phyloP scores from a whole-genome alignment of 2,329 filamentous ascomycete genomes.

The Colletotrichum musicola region DNA sequence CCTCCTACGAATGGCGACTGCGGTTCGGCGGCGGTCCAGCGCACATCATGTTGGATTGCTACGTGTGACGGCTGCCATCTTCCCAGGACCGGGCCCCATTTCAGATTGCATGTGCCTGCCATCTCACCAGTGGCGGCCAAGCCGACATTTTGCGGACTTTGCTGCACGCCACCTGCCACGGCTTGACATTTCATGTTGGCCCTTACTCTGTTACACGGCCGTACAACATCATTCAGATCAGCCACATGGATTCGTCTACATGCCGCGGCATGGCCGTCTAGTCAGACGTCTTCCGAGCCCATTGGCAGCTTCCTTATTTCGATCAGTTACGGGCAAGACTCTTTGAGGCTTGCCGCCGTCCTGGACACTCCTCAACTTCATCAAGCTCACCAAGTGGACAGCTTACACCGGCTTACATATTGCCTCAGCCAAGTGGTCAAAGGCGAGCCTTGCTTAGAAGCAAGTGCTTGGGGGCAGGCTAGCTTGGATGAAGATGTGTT shows the following conservation, averaged over 20 bases:
- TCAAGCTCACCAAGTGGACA: neutral
- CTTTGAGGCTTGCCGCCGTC: too few species aligned
- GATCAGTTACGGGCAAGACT: neutral
- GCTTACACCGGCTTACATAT: neutral
- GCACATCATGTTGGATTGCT: constrained; percentile 2
- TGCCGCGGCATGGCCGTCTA: neutral
- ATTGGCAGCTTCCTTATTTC: neutral
- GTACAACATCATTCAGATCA: neutral
- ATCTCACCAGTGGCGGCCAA: neutral
- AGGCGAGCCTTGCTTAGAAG: neutral
- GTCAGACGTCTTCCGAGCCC: neutral
- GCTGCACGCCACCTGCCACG: neutral
- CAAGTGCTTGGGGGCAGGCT: neutral
- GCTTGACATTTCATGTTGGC: neutral
- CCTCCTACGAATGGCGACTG: constrained; percentile 2
- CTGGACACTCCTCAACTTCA: too few species aligned
- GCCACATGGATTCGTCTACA: neutral
- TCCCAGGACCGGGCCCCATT: neutral
- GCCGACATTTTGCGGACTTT: neutral
- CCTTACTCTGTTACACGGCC: neutral
- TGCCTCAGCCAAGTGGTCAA: neutral
- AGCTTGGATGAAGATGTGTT: neutral
- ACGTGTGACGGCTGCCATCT: constrained; percentile 10
- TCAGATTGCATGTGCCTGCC: neutral
- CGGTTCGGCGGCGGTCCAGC: neutral